Evolutionary conservation across 371 early-diverging fungal genomes (phyloP), one percentile per base, ranked within the genome.

Genomic region (Circinella umbellata): DNA sequence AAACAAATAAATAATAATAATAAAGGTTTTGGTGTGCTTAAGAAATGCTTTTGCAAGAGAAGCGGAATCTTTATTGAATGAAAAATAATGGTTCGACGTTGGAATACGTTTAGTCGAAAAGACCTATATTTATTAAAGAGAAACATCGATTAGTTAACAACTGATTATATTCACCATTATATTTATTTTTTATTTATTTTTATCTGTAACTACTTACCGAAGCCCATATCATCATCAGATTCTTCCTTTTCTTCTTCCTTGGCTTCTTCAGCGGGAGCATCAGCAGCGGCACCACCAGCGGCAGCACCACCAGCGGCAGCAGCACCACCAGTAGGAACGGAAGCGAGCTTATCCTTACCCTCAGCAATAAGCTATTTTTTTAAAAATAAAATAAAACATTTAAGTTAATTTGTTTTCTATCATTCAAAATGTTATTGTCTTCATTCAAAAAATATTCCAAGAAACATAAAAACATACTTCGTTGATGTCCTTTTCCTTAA

Each of bases 301-400:
- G 69, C 86, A 73, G 80, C 84, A 76, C 82, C 88, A 72, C 81
- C 85, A 78, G 91, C 88, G 72, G 92, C 87, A 73, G 84, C 92
- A 77, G 91, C 96, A 86, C 93, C 96, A 81, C 92, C 94, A 75
- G 94, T 75, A 76, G 98, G 96, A 76, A 97, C 93, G 78, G 96
- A 92, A 68, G 97, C 91, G 72, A 98, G 90, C 93, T 98, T 98
- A 79, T 87, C 75, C 75, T 86, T 71, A 80, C 98, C 98, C 80
- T 94, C 95, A 74, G 92, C 93, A 76, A 97, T 93, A 80, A 94
- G 85, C 91, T 90, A 67, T 36, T 57, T 34, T 39, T 6, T 42
- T 42, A 11, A 42, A 42, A 6, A 42, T 2, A 9, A 9, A 27
- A 27, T 27, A 27, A 27, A 27, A 27, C 27, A 27, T 9, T 42